Evolutionary conservation across 148 eudicot species (phyloP).

Genomic region (Rhododendron ferrugineum): DNA sequence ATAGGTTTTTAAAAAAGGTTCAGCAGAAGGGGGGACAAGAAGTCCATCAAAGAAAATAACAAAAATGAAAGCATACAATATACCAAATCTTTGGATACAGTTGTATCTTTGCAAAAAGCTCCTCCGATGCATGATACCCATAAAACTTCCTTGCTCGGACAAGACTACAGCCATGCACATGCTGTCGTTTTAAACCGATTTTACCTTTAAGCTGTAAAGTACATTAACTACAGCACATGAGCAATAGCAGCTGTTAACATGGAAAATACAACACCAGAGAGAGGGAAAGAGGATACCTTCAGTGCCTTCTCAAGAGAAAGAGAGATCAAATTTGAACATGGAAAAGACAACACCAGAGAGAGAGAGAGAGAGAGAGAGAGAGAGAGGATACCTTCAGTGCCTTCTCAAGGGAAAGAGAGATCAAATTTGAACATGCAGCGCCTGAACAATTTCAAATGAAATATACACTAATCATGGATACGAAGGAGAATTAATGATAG

Average conservation of each 20-base stretch:
- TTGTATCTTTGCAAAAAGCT: conserved; percentile 77
- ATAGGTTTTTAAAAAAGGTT: background rate
- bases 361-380: no score
- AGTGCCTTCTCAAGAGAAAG: no score
- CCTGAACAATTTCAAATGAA: no score
- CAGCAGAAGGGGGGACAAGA: background rate
- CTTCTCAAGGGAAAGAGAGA: no score
- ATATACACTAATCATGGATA: no score
- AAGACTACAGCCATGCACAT: conserved; percentile 82
- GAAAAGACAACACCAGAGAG: no score
- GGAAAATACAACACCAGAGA: background rate
- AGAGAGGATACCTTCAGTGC: no score
- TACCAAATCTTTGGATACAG: conserved; percentile 64
- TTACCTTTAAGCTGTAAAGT: conserved; percentile 64
- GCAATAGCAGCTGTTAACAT: conserved; percentile 10
- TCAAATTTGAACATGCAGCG: no score
- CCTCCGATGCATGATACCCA: conserved; percentile 83
- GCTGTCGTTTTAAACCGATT: conserved; percentile 86
- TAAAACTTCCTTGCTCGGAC: conserved; percentile 84
- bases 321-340: no score
- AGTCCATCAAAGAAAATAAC: background rate
- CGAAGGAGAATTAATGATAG: no score
- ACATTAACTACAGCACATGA: background rate
- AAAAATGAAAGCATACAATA: background rate
- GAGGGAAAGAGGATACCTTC: background rate